Conservation (phyloP, 306 rosid genomes). For the Quercus alba region DNA sequence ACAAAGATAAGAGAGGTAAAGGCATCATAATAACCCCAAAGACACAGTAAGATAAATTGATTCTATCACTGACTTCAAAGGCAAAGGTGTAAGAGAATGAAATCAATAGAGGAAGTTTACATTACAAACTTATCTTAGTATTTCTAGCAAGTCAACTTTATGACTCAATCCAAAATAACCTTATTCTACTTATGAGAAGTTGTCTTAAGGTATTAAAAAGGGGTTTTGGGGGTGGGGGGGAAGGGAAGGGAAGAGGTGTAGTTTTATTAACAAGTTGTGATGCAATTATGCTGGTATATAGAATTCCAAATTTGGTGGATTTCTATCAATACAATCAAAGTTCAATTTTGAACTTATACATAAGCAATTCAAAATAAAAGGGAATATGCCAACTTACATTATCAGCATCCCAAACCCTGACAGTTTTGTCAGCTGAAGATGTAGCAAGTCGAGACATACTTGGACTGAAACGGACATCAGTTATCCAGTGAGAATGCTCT, state of each 20-base stretch:
- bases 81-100: not conserved
- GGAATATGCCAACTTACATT: slow-evolving; percentile 45
- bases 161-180: not conserved
- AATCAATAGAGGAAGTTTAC: not conserved
- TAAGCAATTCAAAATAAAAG: not conserved
- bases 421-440: slow-evolving; percentile 82
- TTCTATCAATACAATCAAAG: not conserved
- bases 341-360: not conserved
- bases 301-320: not conserved
- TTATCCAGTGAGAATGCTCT: slow-evolving; percentile 75
- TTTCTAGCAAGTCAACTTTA: not conserved
- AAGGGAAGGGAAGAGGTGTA: too few relatives aligned
- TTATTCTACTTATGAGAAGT: not conserved
- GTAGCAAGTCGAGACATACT: slow-evolving; percentile 62
- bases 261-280: not conserved
- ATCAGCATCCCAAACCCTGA: slow-evolving; percentile 79
- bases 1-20: not conserved
- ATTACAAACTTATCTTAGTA: not conserved
- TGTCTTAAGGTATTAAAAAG: not conserved
- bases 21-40: too few relatives aligned
- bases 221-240: too few relatives aligned
- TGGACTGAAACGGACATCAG: slow-evolving; percentile 77
- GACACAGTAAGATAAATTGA: not conserved
- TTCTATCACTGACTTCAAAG: not conserved
- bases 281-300: not conserved